A percentile compares a stretch with the other conserved stretches of the same genome.
Evolutionary conservation across 2,329 filamentous ascomycete species (phyloP).

Genomic region (Colletotrichum sp.): DNA sequence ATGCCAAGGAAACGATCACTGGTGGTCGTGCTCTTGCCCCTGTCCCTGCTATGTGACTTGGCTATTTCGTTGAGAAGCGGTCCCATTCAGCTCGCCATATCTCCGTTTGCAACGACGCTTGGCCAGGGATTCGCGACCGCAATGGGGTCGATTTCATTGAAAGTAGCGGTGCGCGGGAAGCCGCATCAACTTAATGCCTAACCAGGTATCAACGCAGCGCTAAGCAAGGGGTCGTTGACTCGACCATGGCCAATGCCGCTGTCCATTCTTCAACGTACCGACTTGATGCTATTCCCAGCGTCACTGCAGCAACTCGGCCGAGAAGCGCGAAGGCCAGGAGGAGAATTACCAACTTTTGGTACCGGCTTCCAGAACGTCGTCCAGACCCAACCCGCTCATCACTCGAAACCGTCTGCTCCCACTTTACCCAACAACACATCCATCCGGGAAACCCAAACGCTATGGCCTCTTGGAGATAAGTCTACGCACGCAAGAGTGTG

Average conservation of each 20-base stretch:
- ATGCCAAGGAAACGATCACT: neutral
- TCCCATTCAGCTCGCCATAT: neutral
- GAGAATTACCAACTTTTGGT: slow-evolving; percentile 4
- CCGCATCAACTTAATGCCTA: slow-evolving; percentile 39
- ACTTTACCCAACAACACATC: neutral
- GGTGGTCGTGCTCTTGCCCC: neutral
- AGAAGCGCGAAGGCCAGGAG: neutral
- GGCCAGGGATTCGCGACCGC: neutral
- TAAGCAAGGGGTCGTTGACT: slow-evolving; percentile 39
- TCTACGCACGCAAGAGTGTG: neutral
- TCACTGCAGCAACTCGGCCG: neutral
- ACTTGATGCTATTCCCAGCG: neutral
- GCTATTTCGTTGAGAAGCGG: neutral
- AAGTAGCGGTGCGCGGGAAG: slow-evolving; percentile 32
- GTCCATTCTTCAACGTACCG: neutral
- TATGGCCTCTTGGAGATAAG: neutral
- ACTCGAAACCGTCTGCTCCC: neutral
- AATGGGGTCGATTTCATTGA: neutral
- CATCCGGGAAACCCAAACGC: neutral
- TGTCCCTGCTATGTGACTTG: neutral
- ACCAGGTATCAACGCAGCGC: slow-evolving; percentile 25
- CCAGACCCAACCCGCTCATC: neutral
- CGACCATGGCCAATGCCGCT: slow-evolving; percentile 29
- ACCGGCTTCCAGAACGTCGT: neutral
- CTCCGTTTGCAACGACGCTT: slow-evolving; percentile 10